Conservation (phyloP, 116 monocot genomes). For the Papilionanthe hybrid region DNA sequence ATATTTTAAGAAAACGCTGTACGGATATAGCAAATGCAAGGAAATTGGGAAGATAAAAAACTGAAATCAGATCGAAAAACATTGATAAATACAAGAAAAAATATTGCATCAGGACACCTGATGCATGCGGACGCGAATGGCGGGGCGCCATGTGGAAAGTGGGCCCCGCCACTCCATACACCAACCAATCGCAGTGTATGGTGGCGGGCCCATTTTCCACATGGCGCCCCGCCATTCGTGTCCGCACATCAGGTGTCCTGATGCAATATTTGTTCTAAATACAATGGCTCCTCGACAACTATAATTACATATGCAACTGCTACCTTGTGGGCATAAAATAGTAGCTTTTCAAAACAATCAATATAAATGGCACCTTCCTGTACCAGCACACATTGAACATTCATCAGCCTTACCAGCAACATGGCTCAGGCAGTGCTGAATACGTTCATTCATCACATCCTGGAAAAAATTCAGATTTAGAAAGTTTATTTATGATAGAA, state of each 20-base stretch:
- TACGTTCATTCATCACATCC: conserved; percentile 84
- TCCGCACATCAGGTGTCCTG: too few species aligned
- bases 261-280: too few species aligned
- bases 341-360: not conserved
- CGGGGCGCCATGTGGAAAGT: too few species aligned
- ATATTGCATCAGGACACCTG: too few species aligned
- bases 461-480: conserved; percentile 16
- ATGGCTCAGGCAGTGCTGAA: conserved; percentile 61
- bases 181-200: too few species aligned
- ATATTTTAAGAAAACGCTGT: not conserved
- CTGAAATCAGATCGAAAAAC: too few species aligned
- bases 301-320: not conserved
- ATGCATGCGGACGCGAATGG: too few species aligned
- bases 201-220: too few species aligned
- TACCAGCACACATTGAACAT: conserved; percentile 63
- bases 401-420: conserved; percentile 60
- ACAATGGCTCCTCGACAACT: not conserved
- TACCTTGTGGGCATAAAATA: not conserved
- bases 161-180: too few species aligned
- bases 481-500: not conserved
- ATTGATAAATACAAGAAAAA: not conserved
- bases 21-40: not conserved
- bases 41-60: too few species aligned
- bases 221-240: too few species aligned
- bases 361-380: conserved; percentile 59